Base-by-base conservation (phyloP, 2,329 filamentous ascomycete species). In the Paraconiothyrium sp. region DNA sequence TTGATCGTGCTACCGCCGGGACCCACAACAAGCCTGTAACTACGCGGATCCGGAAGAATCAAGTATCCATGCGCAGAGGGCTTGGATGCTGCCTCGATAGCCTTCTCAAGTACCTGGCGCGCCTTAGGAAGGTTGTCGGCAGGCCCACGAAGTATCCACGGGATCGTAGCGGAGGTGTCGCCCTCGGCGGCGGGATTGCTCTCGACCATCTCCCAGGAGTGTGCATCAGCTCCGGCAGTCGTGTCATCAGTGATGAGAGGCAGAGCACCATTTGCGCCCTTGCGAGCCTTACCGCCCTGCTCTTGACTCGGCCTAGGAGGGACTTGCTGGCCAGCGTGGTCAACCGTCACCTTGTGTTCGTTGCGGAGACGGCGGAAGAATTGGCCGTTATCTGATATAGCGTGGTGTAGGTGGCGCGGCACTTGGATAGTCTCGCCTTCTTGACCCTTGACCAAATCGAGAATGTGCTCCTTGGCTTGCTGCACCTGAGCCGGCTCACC, bases 171-270 rank as follows among this genome's bases (percentile, higher is more conserved):
- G 7, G 70, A 74, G 6, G 81, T 78, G 43, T 81, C 82, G 30
- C 78, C 76, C 24, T 89, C 90, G 44, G 89, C 90, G 46, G 89
- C 73, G 6, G 69, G 71, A 24, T 89, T 88, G 43, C 87, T 86
- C 74, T 93, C 89, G 62, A 96, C 86, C 13, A 95, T 82, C 68
- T 92, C 91, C 93, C 94, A 99, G 2, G 91, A 92, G 82, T 97
- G 89, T 65, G 91, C 89, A 7, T 87, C 84, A 24, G 85, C 79
- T 13, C 75, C 74, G 35, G 85, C 81, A 32, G 64, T 66, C 14
- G 89, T 87, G 1, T 87, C 92, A 74, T 98, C 95, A 0, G 94
- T 98, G 79, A 98, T 98, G 69, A 99, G 81, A n/a, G 95, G 95
- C 59, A 97, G 86, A 43, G 88, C 85, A 48, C 86, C 88, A 66